Percentiles rank a stretch among this genome's conserved stretches.
Conservation (phyloP, 2,329 filamentous ascomycete species). For the Exophiala viscosa region DNA sequence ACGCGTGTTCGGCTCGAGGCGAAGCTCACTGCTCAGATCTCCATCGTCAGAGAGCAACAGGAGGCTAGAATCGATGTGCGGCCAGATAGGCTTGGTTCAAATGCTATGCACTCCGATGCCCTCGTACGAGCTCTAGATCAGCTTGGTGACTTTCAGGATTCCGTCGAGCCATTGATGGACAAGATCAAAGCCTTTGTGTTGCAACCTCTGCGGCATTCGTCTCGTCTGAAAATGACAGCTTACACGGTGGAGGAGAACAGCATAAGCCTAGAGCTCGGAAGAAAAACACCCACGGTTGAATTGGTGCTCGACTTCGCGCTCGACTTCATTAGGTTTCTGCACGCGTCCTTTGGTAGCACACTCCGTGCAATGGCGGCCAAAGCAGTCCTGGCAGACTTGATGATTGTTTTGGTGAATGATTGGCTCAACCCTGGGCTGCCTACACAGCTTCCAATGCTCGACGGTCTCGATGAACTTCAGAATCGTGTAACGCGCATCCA, state of each 20-base stretch:
- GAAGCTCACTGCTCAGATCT: conserved; percentile 16
- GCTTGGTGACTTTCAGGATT: conserved; percentile 16
- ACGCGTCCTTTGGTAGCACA: conserved; percentile 46
- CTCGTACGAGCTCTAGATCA: conserved; percentile 17
- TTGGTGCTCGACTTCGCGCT: conserved; percentile 44
- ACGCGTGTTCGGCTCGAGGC: conserved; percentile 17
- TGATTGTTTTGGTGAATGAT: conserved; percentile 63
- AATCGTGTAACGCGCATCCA: conserved; percentile 63
- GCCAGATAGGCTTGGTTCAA: conserved; percentile 4
- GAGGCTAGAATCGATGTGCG: conserved; percentile 10
- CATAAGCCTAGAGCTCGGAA: conserved; percentile 30
- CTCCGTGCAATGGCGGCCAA: conserved; percentile 58
- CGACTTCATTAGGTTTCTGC: conserved; percentile 50
- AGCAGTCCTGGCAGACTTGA: conserved; percentile 66
- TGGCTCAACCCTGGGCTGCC: conserved; percentile 79
- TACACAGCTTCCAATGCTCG: conserved; percentile 66
- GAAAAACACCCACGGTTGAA: conserved; percentile 30
- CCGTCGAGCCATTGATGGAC: conserved; percentile 17
- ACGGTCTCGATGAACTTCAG: conserved; percentile 68
- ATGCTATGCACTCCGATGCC: conserved; percentile 6
- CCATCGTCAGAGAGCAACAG: conserved; percentile 10
- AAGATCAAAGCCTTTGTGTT: conserved; percentile 21
- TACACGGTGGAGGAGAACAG: conserved; percentile 30
- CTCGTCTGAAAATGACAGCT: conserved; percentile 12
- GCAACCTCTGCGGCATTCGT: conserved; percentile 17